Conservation (phyloP, 371 early-diverging fungal species). For the Lichtheimia ornata region DNA sequence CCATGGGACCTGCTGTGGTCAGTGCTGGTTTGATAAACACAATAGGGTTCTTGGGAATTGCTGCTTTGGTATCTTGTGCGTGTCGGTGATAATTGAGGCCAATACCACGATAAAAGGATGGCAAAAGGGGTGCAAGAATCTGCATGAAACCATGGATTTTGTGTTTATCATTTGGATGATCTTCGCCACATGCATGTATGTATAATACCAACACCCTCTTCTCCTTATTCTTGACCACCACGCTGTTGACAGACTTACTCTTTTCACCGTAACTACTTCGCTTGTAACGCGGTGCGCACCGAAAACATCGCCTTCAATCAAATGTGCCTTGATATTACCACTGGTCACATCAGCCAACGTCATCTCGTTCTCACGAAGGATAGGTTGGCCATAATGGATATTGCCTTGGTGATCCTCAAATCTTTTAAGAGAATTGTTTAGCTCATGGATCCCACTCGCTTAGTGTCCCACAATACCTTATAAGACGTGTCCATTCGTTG, state of each 20-base stretch:
- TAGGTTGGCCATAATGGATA: slow-evolving; percentile 48
- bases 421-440: slow-evolving; percentile 17
- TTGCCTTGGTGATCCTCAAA: slow-evolving; percentile 50
- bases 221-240: neutral
- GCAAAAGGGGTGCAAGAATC: slow-evolving; percentile 49
- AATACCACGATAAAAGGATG: slow-evolving; percentile 50
- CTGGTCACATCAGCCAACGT: slow-evolving; percentile 17
- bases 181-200: slow-evolving; percentile 1
- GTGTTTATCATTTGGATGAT: neutral
- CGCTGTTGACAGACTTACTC: slow-evolving; percentile 19
- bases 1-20: slow-evolving; percentile 47
- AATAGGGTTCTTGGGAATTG: slow-evolving; percentile 53
- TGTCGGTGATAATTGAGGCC: slow-evolving; percentile 64
- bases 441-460: no score
- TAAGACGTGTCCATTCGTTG: slow-evolving; percentile 27
- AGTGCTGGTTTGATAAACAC: slow-evolving; percentile 58
- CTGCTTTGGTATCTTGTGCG: slow-evolving; percentile 52
- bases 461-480: slow-evolving; percentile 13
- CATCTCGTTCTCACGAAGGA: slow-evolving; percentile 14
- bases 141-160: neutral
- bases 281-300: slow-evolving; percentile 37
- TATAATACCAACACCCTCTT: neutral
- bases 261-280: slow-evolving; percentile 33
- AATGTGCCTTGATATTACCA: slow-evolving; percentile 33
- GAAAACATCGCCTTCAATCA: slow-evolving; percentile 48